Evolutionary conservation across 305 asterid species (phyloP).

Genomic region (Vinca major): DNA sequence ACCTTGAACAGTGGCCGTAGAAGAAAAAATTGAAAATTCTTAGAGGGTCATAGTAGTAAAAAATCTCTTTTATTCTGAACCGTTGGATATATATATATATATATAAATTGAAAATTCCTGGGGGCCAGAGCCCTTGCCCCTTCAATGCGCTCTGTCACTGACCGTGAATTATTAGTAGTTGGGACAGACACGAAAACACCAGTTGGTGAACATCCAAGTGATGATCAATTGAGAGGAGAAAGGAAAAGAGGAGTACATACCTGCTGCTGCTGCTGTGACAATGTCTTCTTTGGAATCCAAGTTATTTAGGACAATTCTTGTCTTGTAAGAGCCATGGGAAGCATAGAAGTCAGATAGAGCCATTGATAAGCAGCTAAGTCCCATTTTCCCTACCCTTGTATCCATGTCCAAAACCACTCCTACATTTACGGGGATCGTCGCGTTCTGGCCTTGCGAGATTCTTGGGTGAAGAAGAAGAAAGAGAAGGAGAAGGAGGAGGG

Average conservation of each 20-base stretch:
- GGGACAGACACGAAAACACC: too few relatives aligned
- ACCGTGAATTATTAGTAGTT: too few relatives aligned
- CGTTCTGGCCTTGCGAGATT: not conserved
- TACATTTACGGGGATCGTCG: constrained; percentile 4
- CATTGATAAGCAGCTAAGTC: constrained; percentile 33
- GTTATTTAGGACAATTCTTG: constrained; percentile 29
- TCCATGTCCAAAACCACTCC: constrained; percentile 46
- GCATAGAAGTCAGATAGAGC: constrained; percentile 50
- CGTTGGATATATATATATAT: too few relatives aligned
- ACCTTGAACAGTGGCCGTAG: too few relatives aligned
- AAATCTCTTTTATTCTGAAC: too few relatives aligned
- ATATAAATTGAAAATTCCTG: too few relatives aligned
- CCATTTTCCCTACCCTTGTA: constrained; percentile 28
- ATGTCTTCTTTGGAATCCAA: constrained; percentile 34
- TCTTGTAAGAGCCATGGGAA: constrained; percentile 23
- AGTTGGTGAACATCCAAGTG: not conserved
- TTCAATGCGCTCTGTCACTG: too few relatives aligned
- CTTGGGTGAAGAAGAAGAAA: not conserved
- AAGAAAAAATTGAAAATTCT: too few relatives aligned
- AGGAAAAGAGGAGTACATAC: constrained; percentile 13
- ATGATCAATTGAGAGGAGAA: not conserved
- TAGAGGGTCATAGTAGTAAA: too few relatives aligned
- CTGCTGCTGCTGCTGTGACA: constrained; percentile 47
- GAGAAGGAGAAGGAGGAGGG: not conserved
- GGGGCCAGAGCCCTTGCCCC: too few relatives aligned